A percentile compares a stretch with the other conserved stretches of the same genome.
These are phyloP conservation scores for Mollisia scopiformis DNA, from an alignment of 2,329 filamentous ascomycete species.

Conservation along the genomic window DNA sequence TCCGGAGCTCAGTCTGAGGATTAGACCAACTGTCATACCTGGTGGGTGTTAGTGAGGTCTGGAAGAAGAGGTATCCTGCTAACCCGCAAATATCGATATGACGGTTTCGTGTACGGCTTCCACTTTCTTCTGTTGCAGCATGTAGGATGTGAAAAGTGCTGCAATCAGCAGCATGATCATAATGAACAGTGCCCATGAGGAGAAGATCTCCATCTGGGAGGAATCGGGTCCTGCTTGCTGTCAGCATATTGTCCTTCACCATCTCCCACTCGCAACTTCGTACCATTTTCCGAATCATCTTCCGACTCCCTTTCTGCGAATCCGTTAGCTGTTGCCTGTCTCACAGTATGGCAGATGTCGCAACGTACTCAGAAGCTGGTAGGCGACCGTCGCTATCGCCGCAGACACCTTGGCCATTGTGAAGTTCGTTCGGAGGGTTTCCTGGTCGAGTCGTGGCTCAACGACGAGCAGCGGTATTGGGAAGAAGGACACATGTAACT, in stretches of 20 bases:
- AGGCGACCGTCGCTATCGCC: slow-evolving; percentile 31
- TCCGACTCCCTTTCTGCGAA: slow-evolving; percentile 33
- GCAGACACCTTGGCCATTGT: slow-evolving; percentile 30
- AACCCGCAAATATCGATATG: slow-evolving; percentile 95
- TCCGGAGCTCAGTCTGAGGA: slow-evolving; percentile 79
- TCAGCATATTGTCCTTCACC: slow-evolving; percentile 27
- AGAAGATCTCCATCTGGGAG: slow-evolving; percentile 89
- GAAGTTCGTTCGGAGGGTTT: neutral
- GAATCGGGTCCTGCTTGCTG: slow-evolving; percentile 66
- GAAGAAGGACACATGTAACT: slow-evolving; percentile 38
- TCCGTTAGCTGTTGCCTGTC: slow-evolving; percentile 25
- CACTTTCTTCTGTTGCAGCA: slow-evolving; percentile 94
- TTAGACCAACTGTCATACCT: slow-evolving; percentile 95
- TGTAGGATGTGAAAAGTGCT: slow-evolving; percentile 96
- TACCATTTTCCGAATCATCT: slow-evolving; percentile 35
- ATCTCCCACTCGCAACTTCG: neutral
- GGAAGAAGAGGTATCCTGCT: neutral
- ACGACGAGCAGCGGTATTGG: slow-evolving; percentile 32
- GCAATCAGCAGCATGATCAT: slow-evolving; percentile 91
- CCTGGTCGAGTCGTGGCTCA: slow-evolving; percentile 32
- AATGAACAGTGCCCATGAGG: slow-evolving; percentile 97
- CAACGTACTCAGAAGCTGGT: slow-evolving; percentile 39
- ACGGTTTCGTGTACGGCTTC: slow-evolving; percentile 98
- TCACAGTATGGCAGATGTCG: neutral
- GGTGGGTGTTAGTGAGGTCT: slow-evolving; percentile 7